Evolutionary conservation across 129 eudicot species (phyloP), one percentile per base, ranked within the genome.

Genomic region (Centaurea solstitialis): DNA sequence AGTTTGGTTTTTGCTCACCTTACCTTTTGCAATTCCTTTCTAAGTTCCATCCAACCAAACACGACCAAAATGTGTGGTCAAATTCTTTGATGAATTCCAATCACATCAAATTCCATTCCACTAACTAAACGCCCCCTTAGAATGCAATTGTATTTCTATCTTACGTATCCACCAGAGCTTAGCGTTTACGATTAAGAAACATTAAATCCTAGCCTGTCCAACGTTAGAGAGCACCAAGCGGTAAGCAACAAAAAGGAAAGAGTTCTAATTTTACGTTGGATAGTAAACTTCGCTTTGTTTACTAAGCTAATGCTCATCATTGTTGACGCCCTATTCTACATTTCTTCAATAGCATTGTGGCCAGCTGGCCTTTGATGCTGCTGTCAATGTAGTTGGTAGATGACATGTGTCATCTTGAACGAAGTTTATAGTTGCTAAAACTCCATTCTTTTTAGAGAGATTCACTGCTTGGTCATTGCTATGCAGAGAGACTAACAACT

Each of bases 401-500:
- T 50, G 61, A 4, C 61, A 50, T 50, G 20, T 50, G 7, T 50
- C 61, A 50, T 50, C 61, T 50, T 50, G 20, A 13, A 18, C 30
- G 20, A 50, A 50, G 5, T 50, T 3, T 13, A 50, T 50, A 50
- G 61, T 50, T 50, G 61, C 61, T 53, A 13, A 53, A 17, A 17
- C 8, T 17, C 21, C 68, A 62, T 7, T 62, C 68, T 40, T 68
- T 75, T 68, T 12, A 64, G 74, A 41, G 26, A 57, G 26, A 20
- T 10, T 83, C 69, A 79, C 38, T 18, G 40, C 70, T 9, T 66
- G 47, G 35, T 78, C 76, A 9, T 86, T 69, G 69, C 76, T 69
- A 39, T 80, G 87, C 81, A 91, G 96, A 87, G 96, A 91, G 83
- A 88, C 88, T 80, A 91, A 91, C 68, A 91, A 88, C 80, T 80